A percentile compares a stretch with the other conserved stretches of the same genome.
These are phyloP conservation scores for Lachnellula subtilissima DNA, from an alignment of 2,329 filamentous ascomycete species.

Conservation along the genomic window DNA sequence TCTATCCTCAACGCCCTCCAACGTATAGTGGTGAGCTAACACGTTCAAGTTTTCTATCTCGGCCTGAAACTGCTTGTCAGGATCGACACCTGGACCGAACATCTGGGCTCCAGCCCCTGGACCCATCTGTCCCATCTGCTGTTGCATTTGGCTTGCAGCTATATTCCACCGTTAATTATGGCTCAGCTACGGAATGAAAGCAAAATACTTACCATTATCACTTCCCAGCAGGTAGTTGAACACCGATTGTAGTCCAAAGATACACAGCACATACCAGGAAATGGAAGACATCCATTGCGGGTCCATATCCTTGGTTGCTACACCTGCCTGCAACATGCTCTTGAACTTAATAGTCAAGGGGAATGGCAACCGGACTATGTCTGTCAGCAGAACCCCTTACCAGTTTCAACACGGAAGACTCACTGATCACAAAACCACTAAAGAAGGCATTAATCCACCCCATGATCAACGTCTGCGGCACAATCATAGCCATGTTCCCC, in stretches of 20 bases:
- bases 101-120: constrained; percentile 60
- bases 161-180: constrained; percentile 9
- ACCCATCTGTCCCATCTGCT: constrained; percentile 74
- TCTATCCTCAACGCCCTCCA: constrained; percentile 83
- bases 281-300: constrained; percentile 98
- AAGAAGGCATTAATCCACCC: constrained; percentile 99
- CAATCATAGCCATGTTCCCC: constrained; percentile 99
- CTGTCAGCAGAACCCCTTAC: constrained; percentile 14
- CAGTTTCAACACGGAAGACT: constrained; percentile 31
- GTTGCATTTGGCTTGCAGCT: constrained; percentile 89
- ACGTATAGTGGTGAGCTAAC: constrained; percentile 85
- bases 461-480: constrained; percentile 98
- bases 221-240: constrained; percentile 96
- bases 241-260: constrained; percentile 93
- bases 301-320: constrained; percentile 92
- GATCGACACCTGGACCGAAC: constrained; percentile 89
- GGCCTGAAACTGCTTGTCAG: constrained; percentile 87
- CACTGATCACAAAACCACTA: constrained; percentile 94
- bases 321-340: constrained; percentile 96
- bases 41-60: constrained; percentile 97
- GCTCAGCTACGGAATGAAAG: not conserved
- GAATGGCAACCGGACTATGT: constrained; percentile 86
- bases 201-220: constrained; percentile 71
- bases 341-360: constrained; percentile 98
- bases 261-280: constrained; percentile 97